These are phyloP conservation scores for Helianthus tuberosus DNA, from an alignment of 129 eudicot species.

Conservation along the genomic window DNA sequence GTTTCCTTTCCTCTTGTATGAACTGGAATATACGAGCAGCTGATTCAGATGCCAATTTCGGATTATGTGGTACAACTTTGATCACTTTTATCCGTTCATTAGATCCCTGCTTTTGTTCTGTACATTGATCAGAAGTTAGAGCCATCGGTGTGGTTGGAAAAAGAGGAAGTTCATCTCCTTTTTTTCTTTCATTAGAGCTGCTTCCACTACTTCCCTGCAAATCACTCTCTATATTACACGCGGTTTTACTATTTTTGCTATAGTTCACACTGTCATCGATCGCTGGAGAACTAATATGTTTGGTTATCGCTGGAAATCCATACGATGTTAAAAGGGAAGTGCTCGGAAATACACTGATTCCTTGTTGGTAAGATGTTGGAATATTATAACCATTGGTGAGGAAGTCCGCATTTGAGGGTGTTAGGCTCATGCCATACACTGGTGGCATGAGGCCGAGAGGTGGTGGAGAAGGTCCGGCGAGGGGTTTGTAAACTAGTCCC, in stretches of 20 bases:
- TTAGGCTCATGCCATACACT: constrained; percentile 34
- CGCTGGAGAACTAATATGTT: constrained; percentile 17
- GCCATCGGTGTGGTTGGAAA: constrained; percentile 54
- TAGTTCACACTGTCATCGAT: constrained; percentile 19
- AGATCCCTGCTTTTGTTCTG: constrained; percentile 14
- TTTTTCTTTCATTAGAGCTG: constrained; percentile 15
- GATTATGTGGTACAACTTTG: constrained; percentile 70
- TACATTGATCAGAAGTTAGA: constrained; percentile 35
- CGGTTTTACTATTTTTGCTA: constrained; percentile 14
- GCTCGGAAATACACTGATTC: constrained; percentile 23
- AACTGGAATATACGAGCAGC: constrained; percentile 66
- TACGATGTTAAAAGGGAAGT: constrained; percentile 35
- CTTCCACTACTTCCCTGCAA: constrained; percentile 35
- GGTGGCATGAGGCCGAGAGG: constrained; percentile 44
- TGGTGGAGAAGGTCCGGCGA: constrained; percentile 55
- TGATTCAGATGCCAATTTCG: constrained; percentile 56
- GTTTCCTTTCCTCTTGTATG: constrained; percentile 67
- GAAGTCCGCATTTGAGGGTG: constrained; percentile 26
- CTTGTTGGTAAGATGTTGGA: constrained; percentile 42
- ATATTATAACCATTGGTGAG: constrained; percentile 24
- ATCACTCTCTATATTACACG: constrained; percentile 39
- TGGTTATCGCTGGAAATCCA: constrained; percentile 27
- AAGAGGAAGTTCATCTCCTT: constrained; percentile 50
- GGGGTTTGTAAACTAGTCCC: constrained; percentile 78
- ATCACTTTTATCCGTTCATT: constrained; percentile 48